Base-by-base conservation (phyloP, 306 rosid genomes). In the Canavalia gladiata region DNA sequence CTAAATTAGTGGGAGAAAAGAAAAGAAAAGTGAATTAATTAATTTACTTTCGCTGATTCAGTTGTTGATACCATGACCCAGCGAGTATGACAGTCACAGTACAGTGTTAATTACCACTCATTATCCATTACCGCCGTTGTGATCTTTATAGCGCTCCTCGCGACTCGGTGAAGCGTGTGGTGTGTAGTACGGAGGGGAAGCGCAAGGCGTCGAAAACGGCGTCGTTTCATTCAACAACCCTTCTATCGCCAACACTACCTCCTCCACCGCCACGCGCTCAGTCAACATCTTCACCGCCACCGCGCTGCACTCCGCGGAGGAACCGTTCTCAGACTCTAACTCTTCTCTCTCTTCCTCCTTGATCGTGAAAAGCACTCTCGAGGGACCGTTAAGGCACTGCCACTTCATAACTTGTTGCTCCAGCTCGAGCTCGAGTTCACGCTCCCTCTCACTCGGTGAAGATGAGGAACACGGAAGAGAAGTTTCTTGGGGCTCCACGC, bases 321-420 rank as follows among this genome's bases (percentile, higher is more conserved):
- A 74, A 37, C 72, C 57, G 58, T 52, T 74, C 37, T 85, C 90
- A 1, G 87, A 79, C 9, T 87, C 90, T 0, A 79, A 10, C 0
- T 77, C 88, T 35, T 87, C 90, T 52, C 85, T 70, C 10, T 87
- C 90, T 67, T 87, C 90, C 51, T 87, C 90, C 69, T 85, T 85
- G 41, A 87, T 87, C 4, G 90, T 85, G 85, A 87, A 87, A 1
- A 87, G 56, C 43, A 82, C 8, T 39, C 88, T 75, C 1, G 90
- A 79, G 0, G 57, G 31, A n/a, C 88, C 90, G 60, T 82, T 55
- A 8, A 74, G 25, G 1, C 74, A 64, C 42, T 71, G 88, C 70
- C 76, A 87, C 73, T 87, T 87, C 58, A 81, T 39, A 42, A 75
- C 83, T 5, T 84, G 85, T 0, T 66, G 78, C 37, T 86, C 87